Percentiles rank a stretch among this genome's conserved stretches.
Conservation (phyloP, 169 alveolate genomes). For the Plasmodium reichenowi region DNA sequence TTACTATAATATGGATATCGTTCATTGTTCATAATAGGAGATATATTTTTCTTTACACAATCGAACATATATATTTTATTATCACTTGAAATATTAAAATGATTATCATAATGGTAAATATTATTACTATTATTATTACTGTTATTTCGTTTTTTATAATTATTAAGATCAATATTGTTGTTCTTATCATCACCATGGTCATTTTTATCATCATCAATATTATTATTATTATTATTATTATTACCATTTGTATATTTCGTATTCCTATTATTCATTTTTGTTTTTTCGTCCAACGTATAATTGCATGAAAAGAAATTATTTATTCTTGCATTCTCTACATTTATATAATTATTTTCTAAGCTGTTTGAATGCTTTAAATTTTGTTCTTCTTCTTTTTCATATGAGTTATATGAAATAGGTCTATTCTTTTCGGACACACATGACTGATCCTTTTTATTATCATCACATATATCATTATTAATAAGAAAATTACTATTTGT, state of each 20-base stretch:
- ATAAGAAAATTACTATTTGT: too few species aligned
- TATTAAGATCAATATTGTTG: not conserved
- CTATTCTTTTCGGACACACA: too few species aligned
- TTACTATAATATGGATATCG: not conserved
- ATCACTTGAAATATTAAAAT: not conserved
- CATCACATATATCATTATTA: too few species aligned
- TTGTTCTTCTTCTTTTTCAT: too few species aligned
- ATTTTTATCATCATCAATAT: slow-evolving; percentile 4
- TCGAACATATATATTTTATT: not conserved
- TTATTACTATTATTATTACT: slow-evolving; percentile 4
- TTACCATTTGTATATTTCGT: not conserved
- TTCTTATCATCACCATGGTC: not conserved
- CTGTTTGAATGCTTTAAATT: too few species aligned
- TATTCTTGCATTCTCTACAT: too few species aligned
- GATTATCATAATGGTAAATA: not conserved
- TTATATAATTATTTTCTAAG: too few species aligned
- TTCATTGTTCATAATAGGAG: not conserved
- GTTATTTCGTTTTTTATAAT: not conserved
- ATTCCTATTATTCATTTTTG: not conserved
- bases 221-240: slow-evolving; percentile 5
- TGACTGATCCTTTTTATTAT: too few species aligned
- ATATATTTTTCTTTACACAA: not conserved
- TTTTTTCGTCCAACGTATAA: too few species aligned
- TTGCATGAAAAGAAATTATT: too few species aligned
- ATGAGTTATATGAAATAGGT: too few species aligned